A percentile compares a stretch with the other conserved stretches of the same genome.
Evolutionary conservation across 108 stramenopile species (phyloP).

Genomic region (Mediolabrus comicus): DNA sequence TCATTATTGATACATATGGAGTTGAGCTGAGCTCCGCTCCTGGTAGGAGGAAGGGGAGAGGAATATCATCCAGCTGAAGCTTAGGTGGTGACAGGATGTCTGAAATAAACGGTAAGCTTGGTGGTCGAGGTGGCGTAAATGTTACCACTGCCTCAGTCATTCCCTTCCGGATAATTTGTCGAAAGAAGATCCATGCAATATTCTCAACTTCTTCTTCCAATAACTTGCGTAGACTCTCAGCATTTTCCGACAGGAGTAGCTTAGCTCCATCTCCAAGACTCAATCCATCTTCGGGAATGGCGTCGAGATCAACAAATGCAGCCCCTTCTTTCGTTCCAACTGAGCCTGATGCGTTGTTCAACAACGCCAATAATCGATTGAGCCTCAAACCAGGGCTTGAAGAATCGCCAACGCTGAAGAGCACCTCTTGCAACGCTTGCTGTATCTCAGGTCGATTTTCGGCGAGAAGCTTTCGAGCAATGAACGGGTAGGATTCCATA

Average conservation of each 20-base stretch:
- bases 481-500: conserved; percentile 88
- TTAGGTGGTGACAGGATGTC: conserved; percentile 68
- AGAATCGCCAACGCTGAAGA: conserved; percentile 60
- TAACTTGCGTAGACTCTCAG: conserved; percentile 68
- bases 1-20: conserved; percentile 32
- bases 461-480: conserved; percentile 80
- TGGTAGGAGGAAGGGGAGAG: conserved; percentile 68
- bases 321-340: conserved; percentile 69
- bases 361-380: conserved; percentile 70
- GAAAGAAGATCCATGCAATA: conserved; percentile 74
- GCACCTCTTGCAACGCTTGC: conserved; percentile 78
- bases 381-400: conserved; percentile 58
- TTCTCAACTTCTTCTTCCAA: conserved; percentile 77
- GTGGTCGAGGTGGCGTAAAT: conserved; percentile 70
- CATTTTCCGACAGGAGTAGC: conserved; percentile 70
- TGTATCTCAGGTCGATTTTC: conserved; percentile 83
- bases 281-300: conserved; percentile 77
- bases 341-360: conserved; percentile 82
- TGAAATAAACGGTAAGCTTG: conserved; percentile 66
- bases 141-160: conserved; percentile 65
- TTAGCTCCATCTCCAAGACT: conserved; percentile 67
- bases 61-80: conserved; percentile 72
- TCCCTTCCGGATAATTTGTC: conserved; percentile 75
- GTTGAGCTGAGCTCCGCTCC: conserved; percentile 9
- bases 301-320: conserved; percentile 87